Evolutionary conservation across 108 stramenopile genomes (phyloP).

Genomic region (Fistulifera pelliculosa): DNA sequence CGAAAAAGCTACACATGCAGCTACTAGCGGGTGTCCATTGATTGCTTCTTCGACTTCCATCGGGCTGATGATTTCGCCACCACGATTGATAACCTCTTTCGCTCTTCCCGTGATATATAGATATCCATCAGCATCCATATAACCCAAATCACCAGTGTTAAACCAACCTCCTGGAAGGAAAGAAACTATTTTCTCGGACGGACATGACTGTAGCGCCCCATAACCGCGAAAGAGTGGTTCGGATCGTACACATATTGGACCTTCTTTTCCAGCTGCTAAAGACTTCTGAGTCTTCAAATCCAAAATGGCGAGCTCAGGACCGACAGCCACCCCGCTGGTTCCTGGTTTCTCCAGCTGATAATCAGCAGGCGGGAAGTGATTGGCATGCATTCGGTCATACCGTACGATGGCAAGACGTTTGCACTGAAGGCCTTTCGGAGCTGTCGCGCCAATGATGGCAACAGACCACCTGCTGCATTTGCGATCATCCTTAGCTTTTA

Average conservation of each 20-base stretch:
- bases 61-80: conserved; percentile 70
- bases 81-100: conserved; percentile 83
- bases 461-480: conserved; percentile 57
- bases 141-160: conserved; percentile 73
- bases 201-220: not conserved
- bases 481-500: conserved; percentile 49
- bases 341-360: conserved; percentile 48
- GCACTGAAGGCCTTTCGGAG: conserved; percentile 30
- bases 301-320: conserved; percentile 37
- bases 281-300: conserved; percentile 7
- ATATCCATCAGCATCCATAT: conserved; percentile 59
- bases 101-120: conserved; percentile 62
- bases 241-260: conserved; percentile 32
- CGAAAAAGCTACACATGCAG: conserved; percentile 34
- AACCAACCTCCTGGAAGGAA: conserved; percentile 63
- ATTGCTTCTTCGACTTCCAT: conserved; percentile 72
- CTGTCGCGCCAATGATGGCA: conserved; percentile 41
- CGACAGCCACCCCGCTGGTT: conserved; percentile 36
- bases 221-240: conserved; percentile 35
- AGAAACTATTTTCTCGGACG: conserved; percentile 3
- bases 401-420: conserved; percentile 49
- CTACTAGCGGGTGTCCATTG: conserved; percentile 27
- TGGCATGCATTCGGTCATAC: conserved; percentile 78
- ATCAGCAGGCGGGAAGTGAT: conserved; percentile 43
- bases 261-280: conserved; percentile 20